A percentile compares a stretch with the other conserved stretches of the same genome.
Evolutionary conservation across 495 filamentous ascomycete species (phyloP).

Genomic region (Penicillium crystallinum): DNA sequence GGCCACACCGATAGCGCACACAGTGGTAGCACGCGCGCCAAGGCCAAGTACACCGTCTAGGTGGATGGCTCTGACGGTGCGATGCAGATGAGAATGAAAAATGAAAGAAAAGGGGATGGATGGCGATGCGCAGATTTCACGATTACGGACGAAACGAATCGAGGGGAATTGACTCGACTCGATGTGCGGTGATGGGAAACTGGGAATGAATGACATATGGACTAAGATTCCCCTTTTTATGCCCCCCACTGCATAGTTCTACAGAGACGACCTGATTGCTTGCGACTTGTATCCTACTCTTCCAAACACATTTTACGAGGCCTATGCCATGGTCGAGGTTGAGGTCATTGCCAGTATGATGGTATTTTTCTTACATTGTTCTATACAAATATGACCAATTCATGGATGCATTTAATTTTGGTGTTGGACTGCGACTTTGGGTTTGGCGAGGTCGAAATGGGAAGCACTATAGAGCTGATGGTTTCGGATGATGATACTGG

Average conservation of each 20-base stretch:
- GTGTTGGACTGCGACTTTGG: neutral
- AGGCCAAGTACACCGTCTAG: slow-evolving; percentile 87
- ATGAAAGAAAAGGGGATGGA: slow-evolving; percentile 1
- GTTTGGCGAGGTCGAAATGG: neutral
- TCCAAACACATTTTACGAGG: slow-evolving; percentile 25
- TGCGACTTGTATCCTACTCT: slow-evolving; percentile 29
- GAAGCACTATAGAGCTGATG: neutral
- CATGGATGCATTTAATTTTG: neutral
- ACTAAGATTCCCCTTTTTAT: slow-evolving; percentile 19
- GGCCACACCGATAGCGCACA: slow-evolving; percentile 93
- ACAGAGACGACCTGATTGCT: slow-evolving; percentile 26
- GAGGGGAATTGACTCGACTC: slow-evolving; percentile 6
- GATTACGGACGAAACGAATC: slow-evolving; percentile 10
- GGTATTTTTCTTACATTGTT: slow-evolving; percentile 1
- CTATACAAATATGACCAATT: slow-evolving; percentile 8
- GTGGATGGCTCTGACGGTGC: neutral
- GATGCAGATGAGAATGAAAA: neutral
- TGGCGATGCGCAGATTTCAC: slow-evolving; percentile 1
- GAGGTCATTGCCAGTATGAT: slow-evolving; percentile 1
- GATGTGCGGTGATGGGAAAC: slow-evolving; percentile 1
- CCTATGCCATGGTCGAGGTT: slow-evolving; percentile 15
- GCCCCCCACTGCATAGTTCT: slow-evolving; percentile 16
- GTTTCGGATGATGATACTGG: neutral
- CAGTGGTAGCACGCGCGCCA: slow-evolving; percentile 86
- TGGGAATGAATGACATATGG: slow-evolving; percentile 11